Evolutionary conservation across 768 basidiomycete genomes (phyloP).

Genomic region (Termitomyces eurrhizus): DNA sequence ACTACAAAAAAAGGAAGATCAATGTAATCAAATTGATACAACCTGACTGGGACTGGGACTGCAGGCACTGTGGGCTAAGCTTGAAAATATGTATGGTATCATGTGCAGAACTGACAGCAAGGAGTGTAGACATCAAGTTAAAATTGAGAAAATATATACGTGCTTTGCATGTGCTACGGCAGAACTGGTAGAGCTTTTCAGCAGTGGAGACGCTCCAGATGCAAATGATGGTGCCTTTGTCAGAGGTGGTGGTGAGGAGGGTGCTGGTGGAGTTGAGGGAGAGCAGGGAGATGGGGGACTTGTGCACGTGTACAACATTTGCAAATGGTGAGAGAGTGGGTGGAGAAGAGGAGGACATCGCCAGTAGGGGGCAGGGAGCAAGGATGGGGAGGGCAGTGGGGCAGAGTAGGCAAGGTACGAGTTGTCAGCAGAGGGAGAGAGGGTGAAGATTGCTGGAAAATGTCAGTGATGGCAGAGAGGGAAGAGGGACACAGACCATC

Average conservation of each 20-base stretch:
- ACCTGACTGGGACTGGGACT: background rate
- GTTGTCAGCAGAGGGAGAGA: constrained; percentile 87
- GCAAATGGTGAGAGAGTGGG: constrained; percentile 83
- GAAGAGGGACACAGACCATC: constrained; percentile 55
- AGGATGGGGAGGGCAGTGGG: constrained; percentile 84
- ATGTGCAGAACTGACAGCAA: constrained; percentile 20
- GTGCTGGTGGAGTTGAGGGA: constrained; percentile 84
- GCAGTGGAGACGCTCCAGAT: constrained; percentile 90
- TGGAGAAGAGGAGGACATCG: constrained; percentile 94
- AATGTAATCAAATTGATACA: too few species aligned
- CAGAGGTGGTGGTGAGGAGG: constrained; percentile 87
- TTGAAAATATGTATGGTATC: constrained; percentile 98
- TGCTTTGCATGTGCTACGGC: constrained; percentile 84
- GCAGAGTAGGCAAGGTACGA: constrained; percentile 46
- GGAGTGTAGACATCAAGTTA: constrained; percentile 41
- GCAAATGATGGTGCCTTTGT: constrained; percentile 95
- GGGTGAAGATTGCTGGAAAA: constrained; percentile 82
- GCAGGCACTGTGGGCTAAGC: constrained; percentile 37
- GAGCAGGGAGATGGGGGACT: constrained; percentile 85
- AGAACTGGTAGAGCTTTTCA: constrained; percentile 93
- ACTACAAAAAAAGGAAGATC: too few species aligned
- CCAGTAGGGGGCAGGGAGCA: constrained; percentile 60
- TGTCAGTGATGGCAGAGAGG: background rate
- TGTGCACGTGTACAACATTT: constrained; percentile 97
- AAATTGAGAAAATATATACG: constrained; percentile 80